Evolutionary conservation across 352 stramenopile genomes (phyloP).

Genomic region (Pythium sukuiense): DNA sequence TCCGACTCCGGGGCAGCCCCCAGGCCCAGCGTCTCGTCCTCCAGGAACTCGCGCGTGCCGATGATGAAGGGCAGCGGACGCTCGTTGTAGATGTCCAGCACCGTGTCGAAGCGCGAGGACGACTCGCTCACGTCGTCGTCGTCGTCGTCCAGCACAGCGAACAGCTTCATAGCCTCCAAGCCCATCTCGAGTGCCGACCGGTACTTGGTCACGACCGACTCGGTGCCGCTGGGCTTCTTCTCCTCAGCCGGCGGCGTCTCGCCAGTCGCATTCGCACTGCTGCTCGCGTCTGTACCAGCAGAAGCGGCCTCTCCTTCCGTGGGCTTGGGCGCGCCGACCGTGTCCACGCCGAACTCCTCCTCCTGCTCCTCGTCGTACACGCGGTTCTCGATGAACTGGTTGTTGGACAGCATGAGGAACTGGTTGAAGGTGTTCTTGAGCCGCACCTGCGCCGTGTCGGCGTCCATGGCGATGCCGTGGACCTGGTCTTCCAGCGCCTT

Average conservation of each 20-base stretch:
- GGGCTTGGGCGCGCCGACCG: slow-evolving; percentile 23
- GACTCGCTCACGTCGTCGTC: slow-evolving; percentile 47
- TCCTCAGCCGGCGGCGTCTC: slow-evolving; percentile 16
- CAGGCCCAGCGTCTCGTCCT: slow-evolving; percentile 81
- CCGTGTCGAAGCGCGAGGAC: slow-evolving; percentile 62
- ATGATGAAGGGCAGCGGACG: slow-evolving; percentile 86
- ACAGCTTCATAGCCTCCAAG: slow-evolving; percentile 83
- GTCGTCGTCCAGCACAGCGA: slow-evolving; percentile 77
- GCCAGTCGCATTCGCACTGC: neutral
- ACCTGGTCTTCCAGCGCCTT: slow-evolving; percentile 75
- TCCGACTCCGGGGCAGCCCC: slow-evolving; percentile 59
- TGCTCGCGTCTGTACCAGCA: neutral
- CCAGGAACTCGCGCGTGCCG: slow-evolving; percentile 81
- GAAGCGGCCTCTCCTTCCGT: neutral
- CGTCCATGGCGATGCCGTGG: slow-evolving; percentile 63
- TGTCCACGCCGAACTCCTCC: slow-evolving; percentile 49
- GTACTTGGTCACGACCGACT: slow-evolving; percentile 64
- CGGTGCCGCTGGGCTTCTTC: slow-evolving; percentile 40
- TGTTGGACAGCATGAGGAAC: slow-evolving; percentile 87
- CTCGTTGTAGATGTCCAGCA: slow-evolving; percentile 90
- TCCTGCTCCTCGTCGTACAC: slow-evolving; percentile 89
- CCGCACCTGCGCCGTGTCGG: slow-evolving; percentile 69
- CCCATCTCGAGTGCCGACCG: slow-evolving; percentile 75
- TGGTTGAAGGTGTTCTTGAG: slow-evolving; percentile 86
- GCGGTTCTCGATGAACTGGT: slow-evolving; percentile 89